Evolutionary conservation across 495 filamentous ascomycete genomes (phyloP), one percentile per base, ranked within the genome.

Genomic region (Rhizodiscina lignyota): DNA sequence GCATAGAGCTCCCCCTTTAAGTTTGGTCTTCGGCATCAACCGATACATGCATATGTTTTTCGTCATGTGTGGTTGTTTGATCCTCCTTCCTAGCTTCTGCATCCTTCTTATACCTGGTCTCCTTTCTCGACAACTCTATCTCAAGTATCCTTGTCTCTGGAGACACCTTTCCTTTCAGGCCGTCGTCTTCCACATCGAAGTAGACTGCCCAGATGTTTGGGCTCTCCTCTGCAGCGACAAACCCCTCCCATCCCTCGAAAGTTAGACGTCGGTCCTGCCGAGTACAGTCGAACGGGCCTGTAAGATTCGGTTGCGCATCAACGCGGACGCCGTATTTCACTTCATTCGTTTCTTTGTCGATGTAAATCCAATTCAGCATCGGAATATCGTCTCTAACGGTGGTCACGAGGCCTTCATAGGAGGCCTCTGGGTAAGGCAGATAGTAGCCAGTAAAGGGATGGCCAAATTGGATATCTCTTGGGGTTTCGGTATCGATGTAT

Each of bases 191-290:
- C 20, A 36, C 31, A 29, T 50, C 47, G 21, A 47, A 50, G 35
- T 50, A 50, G 2, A 50, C 27, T 3, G 43, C 43, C 47, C 47
- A 50, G 10, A 42, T 18, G n/a, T 27, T 41, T 16, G 41, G 41
- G 11, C 28, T 35, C 23, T 55, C 52, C 34, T 55, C 43, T 4
- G 53, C 52, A 18, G 52, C 52, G 19, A 52, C 40, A 33, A 48
- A 55, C 5, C 50, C 52, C 37, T 55, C 52, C 50, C 50, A 55
- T 1, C 52, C 50, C n/a, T 51, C 45, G 28, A 55, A 53, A 2
- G 42, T 55, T 37, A 55, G 19, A 10, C 50, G 44, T 26, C 37
- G 36, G 24, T 55, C 52, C 21, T 49, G 34, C 12, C 46, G 44
- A 11, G 52, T 55, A 33, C 47, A 51, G 24, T 55, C 45, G 27